Evolutionary conservation across 2,329 filamentous ascomycete species (phyloP), one percentile per base, ranked within the genome.

Genomic region (Fusarium sp.): DNA sequence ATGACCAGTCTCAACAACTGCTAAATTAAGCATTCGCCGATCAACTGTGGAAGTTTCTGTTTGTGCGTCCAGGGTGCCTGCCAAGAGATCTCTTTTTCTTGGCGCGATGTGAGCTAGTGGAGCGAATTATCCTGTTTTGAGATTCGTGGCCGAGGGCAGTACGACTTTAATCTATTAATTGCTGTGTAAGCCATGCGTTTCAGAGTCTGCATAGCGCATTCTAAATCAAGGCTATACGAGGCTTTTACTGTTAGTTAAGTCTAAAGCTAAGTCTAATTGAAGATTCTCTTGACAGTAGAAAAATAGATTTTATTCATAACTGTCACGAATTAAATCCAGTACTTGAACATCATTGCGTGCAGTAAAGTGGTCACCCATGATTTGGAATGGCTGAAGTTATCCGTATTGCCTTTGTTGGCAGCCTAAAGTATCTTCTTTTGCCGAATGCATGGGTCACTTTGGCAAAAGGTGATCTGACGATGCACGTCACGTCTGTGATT

Each of bases 261-360:
- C 14, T 39, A 46, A 46, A 3, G 5, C 11, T 20, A 62, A 46
- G 39, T 62, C 18, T 59, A 59, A 46, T 22, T 62, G 4, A 14
- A 10, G 11, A 13, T 29, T n/a, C 7, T 27, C 6, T 3, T 0
- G 12, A 14, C 5, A 11, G 5, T 13, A 2, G 12, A 15, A n/a
- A 33, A 31, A 17, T 4, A 2, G 3, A n/a, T 33, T 0, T 7
- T 3, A 2, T 11, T 8, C 25, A 25, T 15, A 3, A 6, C 3
- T 0, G n/a, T 14, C 11, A 7, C 15, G 9, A 1, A 18, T 5
- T 11, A 18, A 2, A 10, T 33, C 11, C 1, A 10, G 10, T 6
- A 25, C 11, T 3, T 49, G 3, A 2, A 35, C 5, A 22, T 3
- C 7, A 25, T 14, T 2, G 11, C n/a, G 5, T 25, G 14, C 3